Evolutionary conservation across 208 protist genomes (phyloP).

Genomic region (Leishmania braziliensis): DNA sequence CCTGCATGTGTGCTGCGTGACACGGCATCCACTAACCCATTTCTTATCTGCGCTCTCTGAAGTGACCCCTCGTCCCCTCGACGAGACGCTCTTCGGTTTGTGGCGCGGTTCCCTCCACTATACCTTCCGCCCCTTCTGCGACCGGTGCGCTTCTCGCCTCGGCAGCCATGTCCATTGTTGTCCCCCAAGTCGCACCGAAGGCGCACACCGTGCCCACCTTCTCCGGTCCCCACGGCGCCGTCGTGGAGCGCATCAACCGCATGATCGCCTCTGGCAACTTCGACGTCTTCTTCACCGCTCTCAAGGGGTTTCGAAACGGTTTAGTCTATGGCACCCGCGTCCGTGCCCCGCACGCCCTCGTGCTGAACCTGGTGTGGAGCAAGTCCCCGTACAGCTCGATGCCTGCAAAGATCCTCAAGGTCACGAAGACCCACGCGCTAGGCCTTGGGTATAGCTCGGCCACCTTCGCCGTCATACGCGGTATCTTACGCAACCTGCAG

Average conservation of each 20-base stretch:
- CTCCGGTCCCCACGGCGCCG: conserved; percentile 25
- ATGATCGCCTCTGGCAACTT: conserved; percentile 75
- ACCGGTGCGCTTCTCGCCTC: not conserved
- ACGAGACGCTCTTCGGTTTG: not conserved
- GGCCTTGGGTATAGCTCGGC: conserved; percentile 68
- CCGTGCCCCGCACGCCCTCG: conserved; percentile 86
- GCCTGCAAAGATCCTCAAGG: conserved; percentile 57
- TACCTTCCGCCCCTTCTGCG: not conserved
- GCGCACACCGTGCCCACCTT: conserved; percentile 4
- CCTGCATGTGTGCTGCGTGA: not conserved
- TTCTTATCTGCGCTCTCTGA: not conserved
- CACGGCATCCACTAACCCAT: not conserved
- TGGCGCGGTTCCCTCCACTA: not conserved
- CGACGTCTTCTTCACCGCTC: conserved; percentile 57
- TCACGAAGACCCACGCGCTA: conserved; percentile 74
- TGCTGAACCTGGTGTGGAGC: conserved; percentile 89
- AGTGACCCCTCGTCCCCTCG: not conserved
- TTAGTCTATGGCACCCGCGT: conserved; percentile 86
- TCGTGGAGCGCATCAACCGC: conserved; percentile 44
- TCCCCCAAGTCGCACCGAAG: not conserved
- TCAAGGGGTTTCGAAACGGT: conserved; percentile 89
- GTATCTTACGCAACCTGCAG: conserved; percentile 39
- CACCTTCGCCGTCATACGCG: conserved; percentile 62
- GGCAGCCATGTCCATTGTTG: not conserved
- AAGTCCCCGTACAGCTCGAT: conserved; percentile 60